Base-by-base conservation (phyloP, 768 basidiomycete species). In the Arthromyces matolae region DNA sequence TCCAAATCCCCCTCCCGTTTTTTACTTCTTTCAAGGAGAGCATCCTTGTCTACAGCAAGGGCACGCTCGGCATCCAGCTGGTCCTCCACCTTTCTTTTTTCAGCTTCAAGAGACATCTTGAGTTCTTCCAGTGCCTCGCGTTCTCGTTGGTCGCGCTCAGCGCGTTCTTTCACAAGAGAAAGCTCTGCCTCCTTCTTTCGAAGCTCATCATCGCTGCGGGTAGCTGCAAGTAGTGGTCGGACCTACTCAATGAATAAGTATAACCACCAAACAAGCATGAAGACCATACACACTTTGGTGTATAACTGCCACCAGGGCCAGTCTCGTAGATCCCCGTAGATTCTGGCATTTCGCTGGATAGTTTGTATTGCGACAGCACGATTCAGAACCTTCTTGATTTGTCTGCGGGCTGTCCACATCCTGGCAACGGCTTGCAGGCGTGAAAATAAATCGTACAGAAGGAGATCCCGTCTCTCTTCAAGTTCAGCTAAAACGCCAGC, bases 241-340 rank as follows among this genome's bases (percentile, higher is more conserved):
- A 99, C 84, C 87, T 89, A 47, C 8, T n/a, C 37, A 18, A 47
- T 32, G 4, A 42, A 58, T 46, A 49, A 54, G 38, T 4, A 46
- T 41, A 19, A 37, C 5, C 9, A 14, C 8, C 27, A 34, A 16
- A 19, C 20, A 2, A 27, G 12, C 12, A 45, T n/a, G 27, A 19
- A 29, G 46, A 36, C 42, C 66, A 36, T 51, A 82, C 66, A 36
- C 51, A 82, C 92, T 74, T 95, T 95, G 2, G 93, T 93, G 63
- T 94, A 99, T 8, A 98, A 75, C 53, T 93, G 89, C 96, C 96
- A 99, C 96, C 96, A 98, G 1, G 95, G 93, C 96, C 96, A 98
- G 43, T 95, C 91, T 37, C 83, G 77, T 23, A 99, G 74, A 46
- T 91, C 86, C 6, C 86, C 84, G 61, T 98, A 98, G 18, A 96